phyloP scores from a whole-genome alignment of 2,329 filamentous ascomycete species.

The Colletotrichum shisoi region DNA sequence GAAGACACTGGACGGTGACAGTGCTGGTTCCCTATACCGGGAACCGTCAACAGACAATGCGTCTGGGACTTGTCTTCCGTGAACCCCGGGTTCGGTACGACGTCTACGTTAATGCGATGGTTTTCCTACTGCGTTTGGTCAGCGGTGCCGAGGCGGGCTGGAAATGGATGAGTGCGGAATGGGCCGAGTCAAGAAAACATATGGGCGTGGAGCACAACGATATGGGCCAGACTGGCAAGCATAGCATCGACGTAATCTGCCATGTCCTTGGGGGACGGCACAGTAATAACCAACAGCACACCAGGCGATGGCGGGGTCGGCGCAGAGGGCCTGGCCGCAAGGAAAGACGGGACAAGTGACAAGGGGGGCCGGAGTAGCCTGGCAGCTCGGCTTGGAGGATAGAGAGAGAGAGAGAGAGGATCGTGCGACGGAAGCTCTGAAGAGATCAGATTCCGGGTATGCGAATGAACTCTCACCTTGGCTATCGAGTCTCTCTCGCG shows the following conservation, averaged over 20 bases:
- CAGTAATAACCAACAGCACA: slow-evolving; percentile 48
- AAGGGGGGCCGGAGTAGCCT: slow-evolving; percentile 47
- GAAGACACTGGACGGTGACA: neutral
- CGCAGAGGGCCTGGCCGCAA: slow-evolving; percentile 42
- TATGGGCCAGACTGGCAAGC: slow-evolving; percentile 51
- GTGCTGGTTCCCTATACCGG: neutral
- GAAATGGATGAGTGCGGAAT: slow-evolving; percentile 49
- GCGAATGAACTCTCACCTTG: slow-evolving; percentile 15
- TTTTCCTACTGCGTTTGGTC: slow-evolving; percentile 44
- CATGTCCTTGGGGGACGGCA: slow-evolving; percentile 49
- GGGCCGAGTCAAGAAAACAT: slow-evolving; percentile 46
- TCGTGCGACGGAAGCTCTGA: neutral
- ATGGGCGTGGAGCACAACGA: slow-evolving; percentile 48
- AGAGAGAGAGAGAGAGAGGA: neutral
- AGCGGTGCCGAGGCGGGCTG: slow-evolving; percentile 53
- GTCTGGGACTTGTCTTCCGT: slow-evolving; percentile 7
- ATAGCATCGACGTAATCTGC: slow-evolving; percentile 52
- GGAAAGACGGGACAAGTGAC: slow-evolving; percentile 41
- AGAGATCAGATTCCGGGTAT: neutral
- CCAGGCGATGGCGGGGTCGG: slow-evolving; percentile 51
- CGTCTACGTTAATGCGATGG: neutral
- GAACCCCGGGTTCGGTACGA: neutral
- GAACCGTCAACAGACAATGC: slow-evolving; percentile 21
- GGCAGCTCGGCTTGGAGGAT: slow-evolving; percentile 40
- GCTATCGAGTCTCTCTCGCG: slow-evolving; percentile 1